These are phyloP conservation scores for Guillardia theta DNA, from an alignment of 78 protist species.

Conservation along the genomic window DNA sequence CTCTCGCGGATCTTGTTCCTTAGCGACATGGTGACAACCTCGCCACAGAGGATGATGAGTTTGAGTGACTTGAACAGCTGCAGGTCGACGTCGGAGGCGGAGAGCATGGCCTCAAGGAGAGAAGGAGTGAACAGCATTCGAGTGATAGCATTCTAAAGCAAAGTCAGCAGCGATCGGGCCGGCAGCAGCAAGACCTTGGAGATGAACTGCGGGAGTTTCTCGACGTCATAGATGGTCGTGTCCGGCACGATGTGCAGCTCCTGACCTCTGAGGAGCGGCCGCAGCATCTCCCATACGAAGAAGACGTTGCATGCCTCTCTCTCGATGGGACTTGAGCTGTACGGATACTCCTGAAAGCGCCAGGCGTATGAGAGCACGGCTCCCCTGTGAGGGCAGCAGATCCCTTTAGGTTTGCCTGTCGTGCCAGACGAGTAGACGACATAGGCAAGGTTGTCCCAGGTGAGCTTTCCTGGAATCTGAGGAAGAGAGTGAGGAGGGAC, in stretches of 20 bases:
- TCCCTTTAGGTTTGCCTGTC: constrained; percentile 4
- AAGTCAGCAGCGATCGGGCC: background rate
- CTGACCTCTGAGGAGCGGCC: constrained; percentile 45
- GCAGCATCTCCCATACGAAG: constrained; percentile 47
- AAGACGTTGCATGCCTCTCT: constrained; percentile 48
- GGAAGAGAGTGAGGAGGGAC: background rate
- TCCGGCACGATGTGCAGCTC: background rate
- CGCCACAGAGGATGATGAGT: constrained; percentile 37
- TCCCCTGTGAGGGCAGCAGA: constrained; percentile 49
- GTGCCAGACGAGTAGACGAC: background rate
- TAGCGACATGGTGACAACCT: constrained; percentile 42
- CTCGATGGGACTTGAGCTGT: background rate
- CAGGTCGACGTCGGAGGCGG: background rate
- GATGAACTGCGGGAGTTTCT: background rate
- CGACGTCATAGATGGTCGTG: constrained; percentile 46
- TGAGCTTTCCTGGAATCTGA: background rate
- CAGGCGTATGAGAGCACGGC: constrained; percentile 37
- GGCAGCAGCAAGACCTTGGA: background rate
- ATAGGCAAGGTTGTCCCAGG: background rate
- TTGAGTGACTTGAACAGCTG: background rate
- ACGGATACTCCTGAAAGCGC: background rate
- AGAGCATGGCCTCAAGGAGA: constrained; percentile 21
- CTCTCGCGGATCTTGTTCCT: background rate
- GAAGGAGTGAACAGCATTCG: constrained; percentile 58
- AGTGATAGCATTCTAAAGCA: background rate